phyloP scores from a whole-genome alignment of 345 rosid species.

The Eucalyptus regnans region DNA sequence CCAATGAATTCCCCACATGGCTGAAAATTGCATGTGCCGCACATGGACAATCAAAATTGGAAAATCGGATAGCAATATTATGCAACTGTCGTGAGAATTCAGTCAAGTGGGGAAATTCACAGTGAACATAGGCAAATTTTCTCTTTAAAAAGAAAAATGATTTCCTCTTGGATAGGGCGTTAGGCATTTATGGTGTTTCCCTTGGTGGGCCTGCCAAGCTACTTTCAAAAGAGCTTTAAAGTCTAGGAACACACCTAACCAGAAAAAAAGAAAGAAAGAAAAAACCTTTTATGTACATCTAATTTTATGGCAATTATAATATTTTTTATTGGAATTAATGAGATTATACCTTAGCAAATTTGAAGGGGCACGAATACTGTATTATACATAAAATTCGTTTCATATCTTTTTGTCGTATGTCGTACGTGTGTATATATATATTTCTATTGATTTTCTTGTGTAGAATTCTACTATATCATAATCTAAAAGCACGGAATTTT shows the following conservation, averaged over 20 bases:
- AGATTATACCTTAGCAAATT: background rate
- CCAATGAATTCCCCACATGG: background rate
- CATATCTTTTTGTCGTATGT: background rate
- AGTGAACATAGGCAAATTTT: too few species aligned
- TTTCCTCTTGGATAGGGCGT: background rate
- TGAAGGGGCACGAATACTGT: fast-evolving
- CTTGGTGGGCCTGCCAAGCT: background rate
- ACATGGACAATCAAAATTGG: background rate
- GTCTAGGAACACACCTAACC: background rate
- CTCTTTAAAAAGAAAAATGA: too few species aligned
- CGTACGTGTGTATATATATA: too few species aligned
- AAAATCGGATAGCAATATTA: background rate
- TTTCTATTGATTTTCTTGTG: background rate
- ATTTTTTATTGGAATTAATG: background rate
- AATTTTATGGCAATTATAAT: background rate
- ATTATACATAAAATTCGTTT: too few species aligned
- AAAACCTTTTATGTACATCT: too few species aligned
- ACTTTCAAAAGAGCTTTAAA: background rate
- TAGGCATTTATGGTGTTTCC: background rate
- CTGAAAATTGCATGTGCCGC: background rate
- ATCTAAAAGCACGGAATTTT: too few species aligned
- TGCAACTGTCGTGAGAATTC: background rate
- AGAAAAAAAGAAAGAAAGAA: background rate
- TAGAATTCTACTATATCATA: background rate
- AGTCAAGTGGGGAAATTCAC: too few species aligned